These are phyloP conservation scores for Otatea glauca DNA, from an alignment of 176 grass and related monocot genomes.

Conservation along the genomic window DNA sequence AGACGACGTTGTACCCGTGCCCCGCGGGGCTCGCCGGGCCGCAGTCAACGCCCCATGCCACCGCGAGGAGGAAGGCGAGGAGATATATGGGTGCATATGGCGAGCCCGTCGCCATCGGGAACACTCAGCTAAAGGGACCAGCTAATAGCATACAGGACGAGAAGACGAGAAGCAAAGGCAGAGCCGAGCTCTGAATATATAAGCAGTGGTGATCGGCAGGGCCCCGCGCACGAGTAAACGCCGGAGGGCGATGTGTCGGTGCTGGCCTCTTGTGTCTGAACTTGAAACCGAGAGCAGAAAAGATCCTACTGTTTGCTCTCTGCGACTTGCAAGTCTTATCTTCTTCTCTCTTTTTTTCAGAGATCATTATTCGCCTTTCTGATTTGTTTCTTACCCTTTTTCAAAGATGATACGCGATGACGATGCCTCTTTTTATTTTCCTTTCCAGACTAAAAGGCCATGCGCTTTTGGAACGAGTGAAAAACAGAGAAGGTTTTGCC, in stretches of 20 bases:
- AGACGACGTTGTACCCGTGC: conserved; percentile 53
- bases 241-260: background rate
- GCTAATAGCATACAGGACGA: background rate
- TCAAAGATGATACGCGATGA: background rate
- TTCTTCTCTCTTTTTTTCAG: too few relatives aligned
- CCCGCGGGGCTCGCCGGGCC: background rate
- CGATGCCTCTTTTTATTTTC: background rate
- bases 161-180: background rate
- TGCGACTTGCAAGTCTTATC: too few relatives aligned
- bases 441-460: background rate
- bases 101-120: conserved; percentile 23
- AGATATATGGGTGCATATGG: background rate
- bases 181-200: background rate
- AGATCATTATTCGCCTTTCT: background rate
- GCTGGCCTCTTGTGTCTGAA: background rate
- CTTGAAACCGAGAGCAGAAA: background rate
- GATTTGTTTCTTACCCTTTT: background rate
- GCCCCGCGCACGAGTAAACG: too few relatives aligned
- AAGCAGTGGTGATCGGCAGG: background rate
- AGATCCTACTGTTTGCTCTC: background rate
- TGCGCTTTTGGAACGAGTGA: background rate
- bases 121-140: background rate
- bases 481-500: too few relatives aligned
- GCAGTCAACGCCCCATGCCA: background rate
- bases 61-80: background rate